Percentiles rank a stretch among this genome's conserved stretches.
Evolutionary conservation across 106 monocot species (phyloP).

Genomic region (Posidonia australis): DNA sequence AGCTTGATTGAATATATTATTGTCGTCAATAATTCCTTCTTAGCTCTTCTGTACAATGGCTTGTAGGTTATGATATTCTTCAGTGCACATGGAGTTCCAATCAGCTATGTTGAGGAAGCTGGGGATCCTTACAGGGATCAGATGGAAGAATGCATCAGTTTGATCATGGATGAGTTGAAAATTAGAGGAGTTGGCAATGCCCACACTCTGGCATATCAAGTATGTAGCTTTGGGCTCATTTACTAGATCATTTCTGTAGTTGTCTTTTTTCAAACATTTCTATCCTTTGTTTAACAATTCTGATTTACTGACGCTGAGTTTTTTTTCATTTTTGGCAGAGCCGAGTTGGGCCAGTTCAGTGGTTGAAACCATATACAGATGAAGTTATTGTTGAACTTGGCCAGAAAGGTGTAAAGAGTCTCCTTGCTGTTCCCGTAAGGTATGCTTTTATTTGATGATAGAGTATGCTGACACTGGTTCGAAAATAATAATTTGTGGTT

Average conservation of each 20-base stretch:
- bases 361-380: conserved; percentile 99
- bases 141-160: conserved; percentile 84
- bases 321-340: conserved; percentile 38
- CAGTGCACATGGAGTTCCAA: conserved; percentile 96
- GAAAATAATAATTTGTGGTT: too few relatives aligned
- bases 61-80: conserved; percentile 90
- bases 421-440: conserved; percentile 92
- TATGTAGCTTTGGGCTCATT: conserved; percentile 10
- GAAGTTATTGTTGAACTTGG: conserved; percentile 88
- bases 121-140: conserved; percentile 97
- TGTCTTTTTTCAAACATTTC: too few relatives aligned
- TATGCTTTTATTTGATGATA: conserved; percentile 8
- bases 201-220: conserved; percentile 97
- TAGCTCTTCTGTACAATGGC: neutral
- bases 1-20: too few relatives aligned
- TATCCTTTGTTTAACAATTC: too few relatives aligned
- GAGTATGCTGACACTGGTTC: too few relatives aligned
- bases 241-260: neutral
- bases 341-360: conserved; percentile 93
- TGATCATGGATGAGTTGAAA: conserved; percentile 88
- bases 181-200: conserved; percentile 61
- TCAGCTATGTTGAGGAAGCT: conserved; percentile 85
- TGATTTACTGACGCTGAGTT: too few relatives aligned
- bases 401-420: conserved; percentile 68
- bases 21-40: too few relatives aligned